Evolutionary conservation across 371 early-diverging fungal species (phyloP).

Genomic region (Apophysomyces elegans): DNA sequence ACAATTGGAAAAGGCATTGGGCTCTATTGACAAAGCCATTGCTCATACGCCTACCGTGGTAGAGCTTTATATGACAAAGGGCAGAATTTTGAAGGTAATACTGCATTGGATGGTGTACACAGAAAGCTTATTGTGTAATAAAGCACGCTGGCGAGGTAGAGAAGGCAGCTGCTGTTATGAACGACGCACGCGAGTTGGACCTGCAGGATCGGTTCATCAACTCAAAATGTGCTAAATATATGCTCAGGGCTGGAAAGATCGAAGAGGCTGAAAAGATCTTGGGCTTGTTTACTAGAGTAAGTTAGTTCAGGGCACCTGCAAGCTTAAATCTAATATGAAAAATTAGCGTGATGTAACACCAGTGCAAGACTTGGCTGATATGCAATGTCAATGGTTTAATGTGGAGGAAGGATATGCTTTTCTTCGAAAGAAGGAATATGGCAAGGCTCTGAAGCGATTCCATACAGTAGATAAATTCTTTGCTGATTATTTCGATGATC

Average conservation of each 20-base stretch:
- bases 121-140: conserved; percentile 7
- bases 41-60: conserved; percentile 86
- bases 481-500: conserved; percentile 87
- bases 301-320: neutral
- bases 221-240: conserved; percentile 93
- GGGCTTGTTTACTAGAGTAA: conserved; percentile 75
- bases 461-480: conserved; percentile 86
- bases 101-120: no score
- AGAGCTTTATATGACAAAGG: conserved; percentile 92
- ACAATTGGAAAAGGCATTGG: conserved; percentile 71
- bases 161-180: conserved; percentile 75
- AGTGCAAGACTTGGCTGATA: conserved; percentile 83
- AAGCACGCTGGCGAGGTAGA: conserved; percentile 79
- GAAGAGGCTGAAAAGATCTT: conserved; percentile 86
- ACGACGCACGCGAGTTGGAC: conserved; percentile 89
- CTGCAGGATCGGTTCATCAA: conserved; percentile 95
- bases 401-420: conserved; percentile 76
- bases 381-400: conserved; percentile 92
- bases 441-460: conserved; percentile 86
- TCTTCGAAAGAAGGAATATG: conserved; percentile 69
- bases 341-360: conserved; percentile 75
- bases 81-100: conserved; percentile 85
- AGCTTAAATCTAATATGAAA: conserved; percentile 4
- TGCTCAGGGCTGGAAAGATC: conserved; percentile 82
- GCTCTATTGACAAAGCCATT: conserved; percentile 81